Base-by-base conservation (phyloP, 495 filamentous ascomycete species). In the Monascus purpureus region DNA sequence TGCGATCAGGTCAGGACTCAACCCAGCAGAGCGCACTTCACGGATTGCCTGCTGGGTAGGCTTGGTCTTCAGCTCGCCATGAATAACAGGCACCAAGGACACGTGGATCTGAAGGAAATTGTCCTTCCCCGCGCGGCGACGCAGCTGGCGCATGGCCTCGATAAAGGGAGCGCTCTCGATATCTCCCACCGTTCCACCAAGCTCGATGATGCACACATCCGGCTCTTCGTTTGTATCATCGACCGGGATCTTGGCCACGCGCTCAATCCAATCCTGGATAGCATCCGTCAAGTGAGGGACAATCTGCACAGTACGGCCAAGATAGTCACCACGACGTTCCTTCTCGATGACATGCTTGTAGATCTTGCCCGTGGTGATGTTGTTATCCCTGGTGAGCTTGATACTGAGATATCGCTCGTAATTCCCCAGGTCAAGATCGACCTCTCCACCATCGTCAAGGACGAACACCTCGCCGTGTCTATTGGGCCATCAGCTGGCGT, bases 341-440 rank as follows among this genome's bases (percentile, higher is more conserved):
- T 64, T 67, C 47, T 80, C 64, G 38, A 93, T 88, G 13, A 95
- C 90, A 39, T 78, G 70, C 49, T 82, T 65, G 57, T 93, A 95
- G 38, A 95, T 80, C 65, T 95, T 96, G 38, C 90, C 90, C 7
- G 87, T 93, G 14, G 87, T 95, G 56, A 95, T 90, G 49, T 93
- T 93, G 59, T 83, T 80, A 36, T 90, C 82, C 13, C 73, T 61
- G 4, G 68, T 77, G 16, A 93, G 68, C 7, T 75, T 78, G 34
- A 82, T 67, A 39, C 73, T 68, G 28, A 82, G 68, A 43, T 82
- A 83, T 13, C 85, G 68, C 57, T 96, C 88, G 54, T 97, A 97
- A 61, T 96, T 95, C 25, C 90, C 90, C 13, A 97, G 70, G 53
- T 97, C 90, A 8, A 97, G 70, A 55, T 97, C 90, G 31, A 75